phyloP scores from a whole-genome alignment of 306 rosid species.

The Lablab purpureus region DNA sequence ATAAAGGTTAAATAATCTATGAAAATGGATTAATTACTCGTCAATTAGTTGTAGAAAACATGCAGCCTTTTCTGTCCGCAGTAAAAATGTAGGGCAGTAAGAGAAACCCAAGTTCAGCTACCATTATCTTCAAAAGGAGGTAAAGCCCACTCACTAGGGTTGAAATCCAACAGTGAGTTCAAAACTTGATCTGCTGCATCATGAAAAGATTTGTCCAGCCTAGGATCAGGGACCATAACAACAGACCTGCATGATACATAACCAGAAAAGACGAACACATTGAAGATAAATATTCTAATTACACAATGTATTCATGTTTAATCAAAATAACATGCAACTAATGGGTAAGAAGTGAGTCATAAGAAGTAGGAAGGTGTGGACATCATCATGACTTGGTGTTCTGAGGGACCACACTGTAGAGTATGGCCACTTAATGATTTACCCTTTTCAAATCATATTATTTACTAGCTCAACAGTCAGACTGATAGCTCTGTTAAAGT shows the following conservation, averaged over 20 bases:
- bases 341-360: constrained; percentile 11
- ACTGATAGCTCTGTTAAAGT: constrained; percentile 7
- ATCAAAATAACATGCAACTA: constrained; percentile 11
- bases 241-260: constrained; percentile 63
- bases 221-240: constrained; percentile 95
- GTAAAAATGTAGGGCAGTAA: neutral
- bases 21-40: constrained; percentile 27
- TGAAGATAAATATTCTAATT: constrained; percentile 26
- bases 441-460: constrained; percentile 13
- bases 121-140: constrained; percentile 76
- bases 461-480: neutral
- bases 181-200: constrained; percentile 79
- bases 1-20: constrained; percentile 15
- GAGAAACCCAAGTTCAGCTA: constrained; percentile 45
- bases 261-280: constrained; percentile 27
- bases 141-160: constrained; percentile 83
- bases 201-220: constrained; percentile 73
- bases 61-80: constrained; percentile 30
- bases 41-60: constrained; percentile 5
- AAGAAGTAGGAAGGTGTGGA: neutral
- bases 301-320: constrained; percentile 16
- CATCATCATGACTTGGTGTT: constrained; percentile 26
- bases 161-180: constrained; percentile 81
- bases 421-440: neutral
- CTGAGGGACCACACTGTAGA: neutral